These are phyloP conservation scores for Bonnemaisonia californica DNA, from an alignment of 31 red algal species.

Conservation along the genomic window DNA sequence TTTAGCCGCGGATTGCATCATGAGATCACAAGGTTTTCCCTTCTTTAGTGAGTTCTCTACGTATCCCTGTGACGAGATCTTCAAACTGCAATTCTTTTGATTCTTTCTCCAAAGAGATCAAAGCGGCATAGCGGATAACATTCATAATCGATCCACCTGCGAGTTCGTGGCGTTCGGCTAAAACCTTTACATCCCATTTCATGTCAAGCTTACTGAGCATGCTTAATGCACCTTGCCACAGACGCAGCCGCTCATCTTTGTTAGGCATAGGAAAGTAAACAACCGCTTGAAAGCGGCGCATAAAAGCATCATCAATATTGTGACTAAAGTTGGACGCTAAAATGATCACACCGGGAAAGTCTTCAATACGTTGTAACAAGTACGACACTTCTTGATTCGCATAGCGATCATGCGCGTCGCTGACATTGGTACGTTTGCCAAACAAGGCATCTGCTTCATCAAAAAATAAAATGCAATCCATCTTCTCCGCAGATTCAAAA, in stretches of 20 bases:
- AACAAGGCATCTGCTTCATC: slow-evolving; percentile 11
- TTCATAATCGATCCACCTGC: background rate
- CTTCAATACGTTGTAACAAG: slow-evolving; percentile 4
- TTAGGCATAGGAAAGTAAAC: slow-evolving; percentile 8
- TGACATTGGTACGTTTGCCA: background rate
- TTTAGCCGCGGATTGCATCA: too few relatives aligned
- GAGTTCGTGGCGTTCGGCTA: background rate
- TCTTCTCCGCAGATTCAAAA: background rate
- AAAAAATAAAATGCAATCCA: slow-evolving; percentile 16
- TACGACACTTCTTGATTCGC: slow-evolving; percentile 7
- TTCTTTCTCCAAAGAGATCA: background rate
- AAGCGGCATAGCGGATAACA: background rate
- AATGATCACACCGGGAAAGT: background rate
- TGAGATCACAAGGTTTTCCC: background rate
- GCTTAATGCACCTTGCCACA: background rate
- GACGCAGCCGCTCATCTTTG: background rate
- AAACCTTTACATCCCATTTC: background rate
- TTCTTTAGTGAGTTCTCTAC: background rate
- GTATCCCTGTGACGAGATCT: background rate
- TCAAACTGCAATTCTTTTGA: background rate
- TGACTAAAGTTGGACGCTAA: background rate
- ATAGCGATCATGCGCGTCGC: background rate
- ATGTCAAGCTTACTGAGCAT: background rate
- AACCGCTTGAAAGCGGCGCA: background rate
- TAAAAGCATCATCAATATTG: slow-evolving; percentile 22